These are phyloP conservation scores for Colletotrichum cuscutae DNA, from an alignment of 2,329 filamentous ascomycete genomes.

Conservation along the genomic window DNA sequence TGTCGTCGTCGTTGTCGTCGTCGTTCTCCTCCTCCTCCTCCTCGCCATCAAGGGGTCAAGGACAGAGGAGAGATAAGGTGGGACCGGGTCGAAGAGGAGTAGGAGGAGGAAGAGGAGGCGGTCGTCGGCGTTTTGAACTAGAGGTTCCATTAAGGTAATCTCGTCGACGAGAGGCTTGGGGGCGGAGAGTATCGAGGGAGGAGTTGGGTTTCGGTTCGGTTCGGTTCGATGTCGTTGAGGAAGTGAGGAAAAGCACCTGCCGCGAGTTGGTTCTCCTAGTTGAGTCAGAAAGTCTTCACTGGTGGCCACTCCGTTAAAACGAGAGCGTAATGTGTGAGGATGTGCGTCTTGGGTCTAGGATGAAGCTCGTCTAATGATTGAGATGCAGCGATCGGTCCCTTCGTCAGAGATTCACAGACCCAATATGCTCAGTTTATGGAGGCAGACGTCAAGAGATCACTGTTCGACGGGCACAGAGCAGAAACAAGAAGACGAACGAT, in stretches of 20 bases:
- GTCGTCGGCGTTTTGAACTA: slow-evolving; percentile 50
- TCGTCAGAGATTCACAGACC: not conserved
- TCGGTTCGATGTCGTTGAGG: slow-evolving; percentile 70
- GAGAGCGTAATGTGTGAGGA: too few relatives aligned
- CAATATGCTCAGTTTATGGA: not conserved
- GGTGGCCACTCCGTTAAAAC: too few relatives aligned
- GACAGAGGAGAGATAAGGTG: slow-evolving; percentile 70
- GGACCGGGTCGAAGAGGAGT: too few relatives aligned
- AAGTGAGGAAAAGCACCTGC: too few relatives aligned
- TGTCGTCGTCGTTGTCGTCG: too few relatives aligned
- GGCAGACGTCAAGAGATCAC: too few relatives aligned
- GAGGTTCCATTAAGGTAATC: slow-evolving; percentile 64
- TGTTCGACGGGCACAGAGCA: too few relatives aligned
- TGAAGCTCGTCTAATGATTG: not conserved
- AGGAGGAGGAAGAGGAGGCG: slow-evolving; percentile 49
- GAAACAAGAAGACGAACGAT: too few relatives aligned
- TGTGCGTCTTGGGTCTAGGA: too few relatives aligned
- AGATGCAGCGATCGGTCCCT: not conserved
- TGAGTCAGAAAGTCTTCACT: too few relatives aligned
- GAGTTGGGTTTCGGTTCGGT: slow-evolving; percentile 74
- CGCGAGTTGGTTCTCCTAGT: too few relatives aligned
- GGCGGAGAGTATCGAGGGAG: slow-evolving; percentile 73
- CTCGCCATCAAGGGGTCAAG: slow-evolving; percentile 49
- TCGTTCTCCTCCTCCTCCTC: too few relatives aligned
- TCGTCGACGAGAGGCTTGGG: slow-evolving; percentile 73